Evolutionary conservation across 164 flowering plant species (phyloP).

Genomic region (Liquidambar formosana): DNA sequence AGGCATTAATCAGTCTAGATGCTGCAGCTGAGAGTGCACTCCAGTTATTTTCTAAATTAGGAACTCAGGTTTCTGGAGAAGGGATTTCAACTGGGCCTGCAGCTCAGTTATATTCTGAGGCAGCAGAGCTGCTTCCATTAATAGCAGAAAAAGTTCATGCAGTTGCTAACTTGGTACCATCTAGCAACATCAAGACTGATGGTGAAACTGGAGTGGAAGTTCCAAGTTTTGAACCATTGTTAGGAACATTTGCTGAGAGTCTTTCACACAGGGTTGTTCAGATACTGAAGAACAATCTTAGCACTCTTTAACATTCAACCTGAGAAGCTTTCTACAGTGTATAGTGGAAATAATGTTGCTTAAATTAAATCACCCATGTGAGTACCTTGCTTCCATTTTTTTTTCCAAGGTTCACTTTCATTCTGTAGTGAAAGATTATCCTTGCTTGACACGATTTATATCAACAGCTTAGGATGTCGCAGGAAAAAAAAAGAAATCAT

Average conservation of each 20-base stretch:
- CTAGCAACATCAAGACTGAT: constrained; percentile 9
- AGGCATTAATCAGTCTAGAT: constrained; percentile 45
- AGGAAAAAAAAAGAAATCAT: no score
- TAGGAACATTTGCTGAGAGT: constrained; percentile 33
- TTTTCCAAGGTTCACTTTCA: neutral
- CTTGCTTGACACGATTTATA: no score
- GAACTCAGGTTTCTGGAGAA: constrained; percentile 16
- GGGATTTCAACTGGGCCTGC: constrained; percentile 12
- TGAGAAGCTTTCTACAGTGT: neutral
- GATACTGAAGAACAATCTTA: constrained; percentile 23
- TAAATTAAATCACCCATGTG: neutral
- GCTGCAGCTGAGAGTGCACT: constrained; percentile 42
- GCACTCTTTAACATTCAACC: neutral
- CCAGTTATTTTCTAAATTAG: constrained; percentile 36
- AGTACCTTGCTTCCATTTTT: neutral
- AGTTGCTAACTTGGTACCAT: constrained; percentile 30
- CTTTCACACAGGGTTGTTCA: constrained; percentile 32
- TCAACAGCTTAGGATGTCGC: no score
- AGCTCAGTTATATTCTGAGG: constrained; percentile 34
- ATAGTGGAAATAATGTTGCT: neutral
- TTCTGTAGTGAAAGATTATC: neutral
- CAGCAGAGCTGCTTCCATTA: constrained; percentile 35
- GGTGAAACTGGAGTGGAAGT: constrained; percentile 10
- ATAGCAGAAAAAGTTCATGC: constrained; percentile 41
- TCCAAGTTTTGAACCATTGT: constrained; percentile 27